Evolutionary conservation across 768 basidiomycete genomes (phyloP), one percentile per base, ranked within the genome.

Genomic region (Hysterangium stoloniferum): DNA sequence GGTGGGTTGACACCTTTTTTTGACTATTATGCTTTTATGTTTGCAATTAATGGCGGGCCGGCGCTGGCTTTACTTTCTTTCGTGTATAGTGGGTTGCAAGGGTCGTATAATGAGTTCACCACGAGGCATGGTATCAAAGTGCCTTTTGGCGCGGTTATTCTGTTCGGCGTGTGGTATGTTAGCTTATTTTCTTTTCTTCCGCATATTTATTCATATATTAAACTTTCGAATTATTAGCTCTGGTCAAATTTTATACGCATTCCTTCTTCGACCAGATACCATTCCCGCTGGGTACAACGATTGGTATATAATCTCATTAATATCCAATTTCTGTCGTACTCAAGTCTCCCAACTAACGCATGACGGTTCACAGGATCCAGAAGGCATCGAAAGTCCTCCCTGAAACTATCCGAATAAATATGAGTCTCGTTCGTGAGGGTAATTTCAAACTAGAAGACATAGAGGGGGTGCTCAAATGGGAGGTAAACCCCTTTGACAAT

Each of bases 221-320:
- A n/a, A n/a, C n/a, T n/a, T n/a, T n/a, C n/a, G n/a, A n/a, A n/a
- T n/a, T n/a, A n/a, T 7, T 19, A 88, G 86, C 13, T 93, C 82
- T 57, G 83, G 81, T 3, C 92, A 95, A 64, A 95, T 97, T 62
- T 67, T 91, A 62, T 93, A 89, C 60, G 82, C 73, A 2, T 86
- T 80, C 59, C 68, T 91, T 25, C 62, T 88, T 32, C 74, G 85
- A 34, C 91, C 88, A 15, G 89, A 93, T 52, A 91, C 90, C 3
- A 77, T 95, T 20, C 81, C 88, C n/a, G 68, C 68, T 42, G 84
- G 84, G 12, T 95, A 95, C 58, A 73, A 70, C 20, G 64, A 63
- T 34, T 95, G 91, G 91, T 89, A 54, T 38, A 42, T 13, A 13
- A 22, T 43, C 35, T 50, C 9, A 42, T 22, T 36, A 27, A 17